Base-by-base conservation (phyloP, 495 filamentous ascomycete genomes). In the Podospora pseudocomata region DNA sequence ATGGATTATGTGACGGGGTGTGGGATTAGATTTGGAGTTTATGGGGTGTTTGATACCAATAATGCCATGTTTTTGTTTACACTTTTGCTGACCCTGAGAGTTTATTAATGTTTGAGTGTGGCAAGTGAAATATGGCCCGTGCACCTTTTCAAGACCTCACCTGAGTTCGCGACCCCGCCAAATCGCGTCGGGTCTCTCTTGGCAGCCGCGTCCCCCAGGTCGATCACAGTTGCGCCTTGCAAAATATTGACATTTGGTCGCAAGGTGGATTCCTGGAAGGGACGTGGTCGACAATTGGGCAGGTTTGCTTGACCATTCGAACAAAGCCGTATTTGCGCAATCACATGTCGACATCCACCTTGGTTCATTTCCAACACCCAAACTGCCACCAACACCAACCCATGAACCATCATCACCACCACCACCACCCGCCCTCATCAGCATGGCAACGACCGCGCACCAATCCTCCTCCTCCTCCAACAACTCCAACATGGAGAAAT, bases 401-500 rank as follows among this genome's bases (percentile, higher is more conserved):
- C 39, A 49, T 49, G 39, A 49, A 49, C 9, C 39, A 49, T 11
- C 39, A 19, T 44, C n/a, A 19, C 39, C 53, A 9, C 39, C 20
- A 57, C 13, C 60, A n/a, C n/a, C 34, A 64, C 55, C 23, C 23
- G 23, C 23, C 23, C 23, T 23, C n/a, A 56, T 9, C 32, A 49
- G 53, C 54, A 11, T n/a, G 26, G 6, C 19, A 15, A 32, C 62
- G n/a, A 56, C 60, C 9, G 11, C n/a, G n/a, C 0, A 4, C n/a
- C 34, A 23, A 18, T 75, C 75, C 70, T 66, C 56, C 18, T 66
- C 56, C 18, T 75, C 74, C 11, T 70, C 13, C 23, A 5, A 72
- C 27, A 70, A 74, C 60, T 68, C 71, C 3, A 76, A 67, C 56
- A 98, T 98, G 95, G 92, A 98, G 84, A 86, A 88, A 65, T 97